These are phyloP conservation scores for Colletotrichum sp. DNA, from an alignment of 2,329 filamentous ascomycete species.

Conservation along the genomic window DNA sequence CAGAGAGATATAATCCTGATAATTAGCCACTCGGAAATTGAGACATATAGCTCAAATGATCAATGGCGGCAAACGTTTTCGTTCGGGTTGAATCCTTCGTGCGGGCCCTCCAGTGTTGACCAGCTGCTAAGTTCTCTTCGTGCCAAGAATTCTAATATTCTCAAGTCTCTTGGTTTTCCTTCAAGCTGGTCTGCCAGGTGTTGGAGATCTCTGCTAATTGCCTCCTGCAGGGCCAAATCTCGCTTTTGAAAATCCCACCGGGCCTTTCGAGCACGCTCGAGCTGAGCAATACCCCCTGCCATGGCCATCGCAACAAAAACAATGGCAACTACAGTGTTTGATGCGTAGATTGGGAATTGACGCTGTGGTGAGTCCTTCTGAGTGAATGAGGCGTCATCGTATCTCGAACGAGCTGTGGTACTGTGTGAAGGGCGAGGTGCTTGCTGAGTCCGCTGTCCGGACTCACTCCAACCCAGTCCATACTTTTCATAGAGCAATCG, in stretches of 20 bases:
- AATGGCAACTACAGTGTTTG: slow-evolving; percentile 18
- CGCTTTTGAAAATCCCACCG: neutral
- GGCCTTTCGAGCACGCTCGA: neutral
- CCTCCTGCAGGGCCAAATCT: neutral
- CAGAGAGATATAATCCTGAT: neutral
- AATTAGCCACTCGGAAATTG: neutral
- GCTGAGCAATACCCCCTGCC: slow-evolving; percentile 3
- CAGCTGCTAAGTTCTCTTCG: neutral
- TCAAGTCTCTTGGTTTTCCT: neutral
- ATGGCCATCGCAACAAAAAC: slow-evolving; percentile 12
- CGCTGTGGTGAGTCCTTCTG: neutral
- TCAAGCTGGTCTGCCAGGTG: neutral
- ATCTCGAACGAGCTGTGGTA: neutral
- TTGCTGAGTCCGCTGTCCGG: neutral
- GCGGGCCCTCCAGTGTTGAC: neutral
- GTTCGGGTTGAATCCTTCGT: neutral
- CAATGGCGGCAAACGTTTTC: neutral
- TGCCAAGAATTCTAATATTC: slow-evolving; percentile 2
- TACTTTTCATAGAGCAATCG: slow-evolving; percentile 15
- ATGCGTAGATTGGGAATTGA: slow-evolving; percentile 10
- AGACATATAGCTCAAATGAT: neutral
- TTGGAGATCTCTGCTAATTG: neutral
- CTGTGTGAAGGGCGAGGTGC: neutral
- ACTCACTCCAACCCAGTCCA: slow-evolving; percentile 4
- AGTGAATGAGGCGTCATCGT: neutral